phyloP scores from a whole-genome alignment of 495 filamentous ascomycete genomes.

The Podospora conica region DNA sequence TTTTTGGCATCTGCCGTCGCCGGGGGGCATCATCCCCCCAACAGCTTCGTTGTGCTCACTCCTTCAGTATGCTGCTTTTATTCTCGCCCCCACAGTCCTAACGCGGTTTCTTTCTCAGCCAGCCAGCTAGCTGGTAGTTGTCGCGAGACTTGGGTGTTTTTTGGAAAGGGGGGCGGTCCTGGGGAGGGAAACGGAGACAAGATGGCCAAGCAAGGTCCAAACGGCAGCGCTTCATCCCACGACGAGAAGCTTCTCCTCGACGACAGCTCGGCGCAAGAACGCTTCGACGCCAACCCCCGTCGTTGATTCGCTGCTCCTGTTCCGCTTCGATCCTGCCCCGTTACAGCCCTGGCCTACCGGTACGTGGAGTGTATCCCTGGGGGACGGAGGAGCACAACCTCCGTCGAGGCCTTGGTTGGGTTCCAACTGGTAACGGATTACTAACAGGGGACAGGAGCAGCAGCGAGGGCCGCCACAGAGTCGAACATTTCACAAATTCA shows the following conservation, averaged over 20 bases:
- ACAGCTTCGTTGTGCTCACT: background rate
- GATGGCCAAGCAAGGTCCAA: background rate
- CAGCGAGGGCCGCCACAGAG: background rate
- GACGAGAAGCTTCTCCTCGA: background rate
- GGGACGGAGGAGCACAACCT: background rate
- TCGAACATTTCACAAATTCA: background rate
- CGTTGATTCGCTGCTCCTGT: constrained; percentile 5
- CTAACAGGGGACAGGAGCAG: background rate
- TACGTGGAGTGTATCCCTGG: background rate
- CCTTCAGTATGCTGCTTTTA: background rate
- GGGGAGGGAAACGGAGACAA: background rate
- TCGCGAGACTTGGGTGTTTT: no score
- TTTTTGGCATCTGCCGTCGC: background rate
- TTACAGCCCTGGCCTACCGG: background rate
- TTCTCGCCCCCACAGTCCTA: background rate
- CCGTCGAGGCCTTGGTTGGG: background rate
- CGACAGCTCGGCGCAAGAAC: no score
- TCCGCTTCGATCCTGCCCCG: constrained; percentile 16
- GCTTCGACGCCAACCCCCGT: background rate
- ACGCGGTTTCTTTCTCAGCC: background rate
- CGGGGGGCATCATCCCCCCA: background rate
- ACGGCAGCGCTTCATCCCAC: background rate
- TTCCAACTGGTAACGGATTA: no score
- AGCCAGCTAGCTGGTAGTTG: background rate
- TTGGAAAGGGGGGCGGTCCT: background rate